A percentile compares a stretch with the other conserved stretches of the same genome.
These are phyloP conservation scores for Triglochin maritima DNA, from an alignment of 106 monocot genomes.

Conservation along the genomic window DNA sequence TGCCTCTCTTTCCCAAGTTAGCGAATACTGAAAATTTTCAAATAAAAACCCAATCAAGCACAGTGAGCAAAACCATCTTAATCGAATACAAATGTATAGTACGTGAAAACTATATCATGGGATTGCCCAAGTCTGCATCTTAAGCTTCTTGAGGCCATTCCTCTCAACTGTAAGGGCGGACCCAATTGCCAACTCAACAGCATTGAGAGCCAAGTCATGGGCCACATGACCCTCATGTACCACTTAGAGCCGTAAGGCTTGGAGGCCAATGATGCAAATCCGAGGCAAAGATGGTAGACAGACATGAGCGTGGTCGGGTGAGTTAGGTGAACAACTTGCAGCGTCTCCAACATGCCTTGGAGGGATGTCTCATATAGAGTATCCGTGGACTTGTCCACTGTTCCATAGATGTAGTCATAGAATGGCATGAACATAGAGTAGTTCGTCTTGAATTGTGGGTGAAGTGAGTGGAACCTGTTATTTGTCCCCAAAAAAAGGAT, in stretches of 20 bases:
- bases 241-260: conserved; percentile 35
- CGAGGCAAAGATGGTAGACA: conserved; percentile 38
- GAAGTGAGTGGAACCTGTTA: conserved; percentile 63
- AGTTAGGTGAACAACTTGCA: conserved; percentile 46
- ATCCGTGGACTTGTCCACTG: conserved; percentile 34
- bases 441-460: conserved; percentile 66
- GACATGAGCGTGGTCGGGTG: conserved; percentile 47
- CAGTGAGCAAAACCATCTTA: no score
- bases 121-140: conserved; percentile 44
- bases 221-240: conserved; percentile 28
- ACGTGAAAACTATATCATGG: conserved; percentile 68
- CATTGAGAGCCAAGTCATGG: conserved; percentile 12
- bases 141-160: conserved; percentile 43
- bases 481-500: neutral
- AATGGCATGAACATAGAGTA: conserved; percentile 83
- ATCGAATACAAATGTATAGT: neutral
- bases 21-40: conserved; percentile 36
- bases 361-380: conserved; percentile 34
- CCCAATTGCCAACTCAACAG: conserved; percentile 21
- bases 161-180: conserved; percentile 40
- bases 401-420: conserved; percentile 65
- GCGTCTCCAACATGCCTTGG: conserved; percentile 23
- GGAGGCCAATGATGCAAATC: conserved; percentile 41
- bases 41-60: neutral
- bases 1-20: conserved; percentile 12